Evolutionary conservation across 192 early-diverging fungal genomes (phyloP), one percentile per base, ranked within the genome.

Genomic region (Coemansia sp.): DNA sequence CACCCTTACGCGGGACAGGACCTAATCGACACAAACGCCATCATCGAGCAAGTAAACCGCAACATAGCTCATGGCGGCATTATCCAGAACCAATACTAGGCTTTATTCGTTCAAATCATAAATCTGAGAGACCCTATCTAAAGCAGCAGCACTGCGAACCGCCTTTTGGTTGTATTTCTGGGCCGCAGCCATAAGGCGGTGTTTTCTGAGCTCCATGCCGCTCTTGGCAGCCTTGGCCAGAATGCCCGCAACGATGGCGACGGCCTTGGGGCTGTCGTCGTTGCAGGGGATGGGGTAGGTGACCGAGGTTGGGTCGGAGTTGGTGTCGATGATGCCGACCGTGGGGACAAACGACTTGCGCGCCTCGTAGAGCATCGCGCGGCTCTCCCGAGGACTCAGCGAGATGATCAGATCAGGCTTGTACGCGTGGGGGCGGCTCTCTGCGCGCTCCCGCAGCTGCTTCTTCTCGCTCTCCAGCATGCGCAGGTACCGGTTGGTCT

Each of bases 261-360:
- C 81, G 36, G 84, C 86, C 11, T 82, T 70, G 19, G 90, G 58
- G 5, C 89, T 87, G 65, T 98, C 94, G 61, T 98, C 95, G 69
- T 98, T 98, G 46, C 88, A 94, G 1, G 95, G 92, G 35, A 98
- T 91, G 14, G 93, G 88, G 68, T 95, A 98, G 2, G 89, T 87
- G 28, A 96, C 92, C 7, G 61, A 57, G 12, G 82, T 73, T 30
- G 95, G 93, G 67, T 95, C 87, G 65, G 85, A 88, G 78, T 98
- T 91, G 19, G 93, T 94, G 65, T 98, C 95, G 33, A 89, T 84
- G 49, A 98, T 80, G 38, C 89, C 92, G 42, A 98, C 85, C 7
- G 93, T 88, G 19, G 95, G 95, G 28, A 98, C 87, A 55, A 88
- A 83, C 57, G 80, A 63, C 26, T 82, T 64, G 38, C 85, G 81